Evolutionary conservation across 1,139 yeast genomes (phyloP).

Genomic region (Hemisphaericaspora xylofermentans): DNA sequence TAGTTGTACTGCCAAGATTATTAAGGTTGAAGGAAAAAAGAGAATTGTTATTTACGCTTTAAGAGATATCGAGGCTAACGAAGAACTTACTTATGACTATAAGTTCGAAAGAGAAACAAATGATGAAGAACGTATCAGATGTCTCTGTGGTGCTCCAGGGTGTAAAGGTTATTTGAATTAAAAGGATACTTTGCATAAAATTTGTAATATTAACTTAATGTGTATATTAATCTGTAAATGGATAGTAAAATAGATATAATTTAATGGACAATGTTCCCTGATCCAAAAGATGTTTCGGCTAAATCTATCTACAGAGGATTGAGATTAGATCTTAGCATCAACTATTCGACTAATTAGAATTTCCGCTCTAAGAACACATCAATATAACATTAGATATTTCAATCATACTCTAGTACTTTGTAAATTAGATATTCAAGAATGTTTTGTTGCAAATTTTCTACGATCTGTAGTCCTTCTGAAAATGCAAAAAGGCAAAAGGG

Average conservation of each 20-base stretch:
- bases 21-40: slow-evolving; percentile 90
- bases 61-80: slow-evolving; percentile 84
- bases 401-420: background rate
- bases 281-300: no score
- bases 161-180: slow-evolving; percentile 91
- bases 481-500: no score
- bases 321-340: no score
- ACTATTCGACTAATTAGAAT: no score
- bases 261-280: no score
- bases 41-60: slow-evolving; percentile 94
- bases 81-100: slow-evolving; percentile 92
- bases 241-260: background rate
- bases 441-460: no score
- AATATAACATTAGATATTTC: background rate
- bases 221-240: slow-evolving; percentile 1
- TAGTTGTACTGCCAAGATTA: slow-evolving; percentile 94
- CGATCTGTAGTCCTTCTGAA: no score
- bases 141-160: slow-evolving; percentile 92
- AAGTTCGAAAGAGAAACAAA: slow-evolving; percentile 91
- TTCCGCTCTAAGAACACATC: no score
- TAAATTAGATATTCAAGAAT: background rate
- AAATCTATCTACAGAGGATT: no score
- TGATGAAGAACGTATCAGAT: slow-evolving; percentile 85
- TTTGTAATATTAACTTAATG: slow-evolving; percentile 6
- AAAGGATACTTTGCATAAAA: slow-evolving; percentile 71